A percentile compares a stretch with the other conserved stretches of the same genome.
Evolutionary conservation across 2,329 filamentous ascomycete species (phyloP).

Genomic region (Colletotrichum shisoi): DNA sequence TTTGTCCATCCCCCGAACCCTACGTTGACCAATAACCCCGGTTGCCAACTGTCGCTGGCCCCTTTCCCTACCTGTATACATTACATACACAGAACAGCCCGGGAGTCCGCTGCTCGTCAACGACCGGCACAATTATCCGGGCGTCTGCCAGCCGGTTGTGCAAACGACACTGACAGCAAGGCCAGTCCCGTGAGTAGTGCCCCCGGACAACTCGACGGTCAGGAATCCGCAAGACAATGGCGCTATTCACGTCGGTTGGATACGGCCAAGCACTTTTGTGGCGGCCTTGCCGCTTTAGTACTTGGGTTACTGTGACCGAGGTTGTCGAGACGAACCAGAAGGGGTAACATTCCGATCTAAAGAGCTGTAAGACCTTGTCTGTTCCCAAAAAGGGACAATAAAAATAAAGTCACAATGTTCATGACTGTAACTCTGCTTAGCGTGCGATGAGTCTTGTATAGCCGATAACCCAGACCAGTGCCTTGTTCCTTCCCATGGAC

Average conservation of each 20-base stretch:
- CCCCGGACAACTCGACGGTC: neutral
- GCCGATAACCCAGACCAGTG: no score
- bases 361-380: no score
- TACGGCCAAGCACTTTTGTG: neutral
- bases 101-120: neutral
- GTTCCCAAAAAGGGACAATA: no score
- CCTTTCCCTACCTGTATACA: neutral
- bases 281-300: constrained; percentile 1
- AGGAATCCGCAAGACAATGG: neutral
- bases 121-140: neutral
- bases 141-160: no score
- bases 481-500: no score
- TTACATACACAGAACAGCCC: no score
- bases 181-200: neutral
- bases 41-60: neutral
- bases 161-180: neutral
- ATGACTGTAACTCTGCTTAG: no score
- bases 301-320: neutral
- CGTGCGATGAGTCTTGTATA: no score
- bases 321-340: neutral
- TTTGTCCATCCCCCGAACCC: neutral
- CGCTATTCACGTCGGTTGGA: neutral
- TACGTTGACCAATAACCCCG: neutral
- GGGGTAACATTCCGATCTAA: neutral
- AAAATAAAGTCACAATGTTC: neutral